Evolutionary conservation across 2,329 filamentous ascomycete genomes (phyloP).

Genomic region (Aspergillus sp.): DNA sequence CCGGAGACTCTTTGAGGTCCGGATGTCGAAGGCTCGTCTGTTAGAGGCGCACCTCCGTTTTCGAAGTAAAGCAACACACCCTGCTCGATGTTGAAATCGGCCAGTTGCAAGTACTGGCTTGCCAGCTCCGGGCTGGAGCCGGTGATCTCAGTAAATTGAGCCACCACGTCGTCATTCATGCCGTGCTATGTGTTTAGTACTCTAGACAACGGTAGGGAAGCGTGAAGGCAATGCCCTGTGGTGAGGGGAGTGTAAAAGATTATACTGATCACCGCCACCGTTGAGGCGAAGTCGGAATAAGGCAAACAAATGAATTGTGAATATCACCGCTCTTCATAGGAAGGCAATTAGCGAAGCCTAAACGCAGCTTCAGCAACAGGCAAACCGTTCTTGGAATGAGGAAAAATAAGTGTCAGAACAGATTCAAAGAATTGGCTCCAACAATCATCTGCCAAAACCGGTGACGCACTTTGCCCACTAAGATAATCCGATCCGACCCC

Average conservation of each 20-base stretch:
- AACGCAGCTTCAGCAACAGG: no score
- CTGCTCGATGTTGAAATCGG: slow-evolving; percentile 75
- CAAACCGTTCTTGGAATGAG: neutral
- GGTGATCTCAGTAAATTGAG: slow-evolving; percentile 76
- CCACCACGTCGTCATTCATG: slow-evolving; percentile 66
- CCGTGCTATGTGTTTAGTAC: slow-evolving; percentile 10
- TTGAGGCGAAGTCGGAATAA: neutral
- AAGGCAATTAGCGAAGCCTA: no score
- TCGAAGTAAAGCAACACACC: slow-evolving; percentile 88
- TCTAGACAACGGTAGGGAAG: neutral
- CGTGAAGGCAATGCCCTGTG: neutral
- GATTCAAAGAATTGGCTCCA: neutral
- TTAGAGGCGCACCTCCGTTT: slow-evolving; percentile 59
- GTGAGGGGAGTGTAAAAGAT: slow-evolving; percentile 1
- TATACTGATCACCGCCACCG: neutral
- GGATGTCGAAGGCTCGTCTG: slow-evolving; percentile 44
- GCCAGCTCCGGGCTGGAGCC: slow-evolving; percentile 67
- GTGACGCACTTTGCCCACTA: neutral
- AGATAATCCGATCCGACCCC: neutral
- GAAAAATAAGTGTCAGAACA: no score
- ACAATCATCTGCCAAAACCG: neutral
- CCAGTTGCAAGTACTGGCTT: slow-evolving; percentile 73
- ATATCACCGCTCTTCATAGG: no score
- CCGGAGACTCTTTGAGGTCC: slow-evolving; percentile 23
- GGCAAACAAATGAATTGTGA: neutral